Evolutionary conservation across 345 rosid species (phyloP).

Genomic region (Aquilaria sinensis): DNA sequence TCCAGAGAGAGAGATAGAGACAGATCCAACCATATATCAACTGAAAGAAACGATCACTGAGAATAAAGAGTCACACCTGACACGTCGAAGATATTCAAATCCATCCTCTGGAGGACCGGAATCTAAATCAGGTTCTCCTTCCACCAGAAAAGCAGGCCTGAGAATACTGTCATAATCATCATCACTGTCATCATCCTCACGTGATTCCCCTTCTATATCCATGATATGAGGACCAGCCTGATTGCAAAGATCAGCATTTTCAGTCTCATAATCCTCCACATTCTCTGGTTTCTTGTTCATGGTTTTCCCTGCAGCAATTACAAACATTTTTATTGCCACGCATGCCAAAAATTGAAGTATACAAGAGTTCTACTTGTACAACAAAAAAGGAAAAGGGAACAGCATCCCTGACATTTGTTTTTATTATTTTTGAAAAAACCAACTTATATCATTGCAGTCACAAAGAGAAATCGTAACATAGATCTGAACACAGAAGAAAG

Average conservation of each 20-base stretch:
- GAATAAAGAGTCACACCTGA: constrained; percentile 42
- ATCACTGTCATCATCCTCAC: constrained; percentile 59
- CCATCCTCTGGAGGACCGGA: constrained; percentile 97
- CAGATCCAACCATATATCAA: no score
- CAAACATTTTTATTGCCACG: constrained; percentile 14
- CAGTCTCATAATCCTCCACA: constrained; percentile 18
- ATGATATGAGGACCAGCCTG: constrained; percentile 9
- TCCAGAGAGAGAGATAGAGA: no score
- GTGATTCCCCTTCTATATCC: constrained; percentile 25
- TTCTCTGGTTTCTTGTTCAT: constrained; percentile 23
- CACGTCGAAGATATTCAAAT: constrained; percentile 79
- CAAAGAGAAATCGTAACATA: no score
- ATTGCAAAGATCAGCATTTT: constrained; percentile 16
- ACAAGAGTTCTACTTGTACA: constrained; percentile 4
- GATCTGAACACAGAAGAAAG: not conserved
- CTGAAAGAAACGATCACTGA: not conserved
- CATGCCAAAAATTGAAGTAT: constrained; percentile 8
- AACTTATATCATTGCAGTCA: no score
- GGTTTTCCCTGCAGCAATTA: constrained; percentile 41
- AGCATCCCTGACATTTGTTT: constrained; percentile 8
- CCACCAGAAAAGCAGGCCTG: constrained; percentile 70
- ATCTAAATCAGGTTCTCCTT: constrained; percentile 86
- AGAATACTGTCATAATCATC: constrained; percentile 70
- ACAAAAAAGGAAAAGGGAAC: constrained; percentile 1
- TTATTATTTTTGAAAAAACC: no score